Evolutionary conservation across 176 grass and related monocot species (phyloP), one percentile per base, ranked within the genome.

Genomic region (Eragrostis curvula): DNA sequence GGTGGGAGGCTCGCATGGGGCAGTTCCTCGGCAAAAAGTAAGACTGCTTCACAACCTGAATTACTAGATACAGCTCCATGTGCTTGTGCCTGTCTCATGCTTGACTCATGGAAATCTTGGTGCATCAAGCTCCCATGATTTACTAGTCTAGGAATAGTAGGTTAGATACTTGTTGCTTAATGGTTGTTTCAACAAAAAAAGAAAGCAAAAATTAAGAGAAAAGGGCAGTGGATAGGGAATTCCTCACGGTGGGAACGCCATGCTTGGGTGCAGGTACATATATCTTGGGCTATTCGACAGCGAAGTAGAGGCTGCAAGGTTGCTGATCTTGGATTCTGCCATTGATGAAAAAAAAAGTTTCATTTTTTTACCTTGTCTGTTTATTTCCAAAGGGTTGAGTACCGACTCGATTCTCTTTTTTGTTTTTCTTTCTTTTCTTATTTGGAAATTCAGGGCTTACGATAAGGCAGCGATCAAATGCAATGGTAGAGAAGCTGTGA

Each of bases 241-340:
- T 78, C 84, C 91, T 98, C 88, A 98, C 81, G 44, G 81, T 89
- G 71, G 58, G 80, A 92, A 89, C 71, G 17, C 89, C 89, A 83
- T 93, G 57, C 84, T 93, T 92, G 89, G 91, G 81, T 99, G 96
- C 96, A 99, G 96, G 93, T 99, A 99, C 96, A 99, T 99, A 92
- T 99, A 99, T 96, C 96, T 99, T 82, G 96, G 96, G 87, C 91
- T 99, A 89, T 99, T 99, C 93, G 93, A 99, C 96, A 99, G 80
- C 76, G 93, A 99, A 96, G 89, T 88, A 92, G 96, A 96, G 89
- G 96, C 96, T 86, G 96, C 96, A 94, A 99, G 93, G 96, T 99
- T 83, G 58, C 66, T 88, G 49, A 88, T 88, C 84, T 89, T 92
- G 84, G 84, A 91, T 81, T 92, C 87, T 84, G 12, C 76, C 71